Evolutionary conservation across 208 protist species (phyloP).

Genomic region (Vickermania spadyakhi): DNA sequence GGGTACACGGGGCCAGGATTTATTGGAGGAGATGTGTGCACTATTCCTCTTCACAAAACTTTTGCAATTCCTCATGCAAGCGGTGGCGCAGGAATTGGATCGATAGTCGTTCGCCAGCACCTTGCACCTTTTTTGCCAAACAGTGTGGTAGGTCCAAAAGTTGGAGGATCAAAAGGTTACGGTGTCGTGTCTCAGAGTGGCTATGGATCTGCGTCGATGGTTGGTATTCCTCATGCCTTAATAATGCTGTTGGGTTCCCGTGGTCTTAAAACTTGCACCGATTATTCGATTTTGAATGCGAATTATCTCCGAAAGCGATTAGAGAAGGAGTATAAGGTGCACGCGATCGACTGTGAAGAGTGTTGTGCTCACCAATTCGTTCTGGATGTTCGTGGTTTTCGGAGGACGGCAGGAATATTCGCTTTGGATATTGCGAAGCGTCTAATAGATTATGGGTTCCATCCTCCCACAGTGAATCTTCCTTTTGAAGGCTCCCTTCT

Average conservation of each 20-base stretch:
- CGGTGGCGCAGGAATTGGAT: slow-evolving; percentile 96
- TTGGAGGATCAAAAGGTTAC: slow-evolving; percentile 64
- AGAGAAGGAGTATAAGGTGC: slow-evolving; percentile 37
- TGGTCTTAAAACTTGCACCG: slow-evolving; percentile 87
- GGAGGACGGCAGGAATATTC: slow-evolving; percentile 88
- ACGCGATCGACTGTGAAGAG: neutral
- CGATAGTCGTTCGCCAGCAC: slow-evolving; percentile 93
- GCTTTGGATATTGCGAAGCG: slow-evolving; percentile 97
- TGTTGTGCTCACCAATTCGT: slow-evolving; percentile 97
- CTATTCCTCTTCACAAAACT: slow-evolving; percentile 99
- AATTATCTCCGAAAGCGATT: slow-evolving; percentile 97
- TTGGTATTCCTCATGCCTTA: slow-evolving; percentile 95
- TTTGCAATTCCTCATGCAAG: slow-evolving; percentile 96
- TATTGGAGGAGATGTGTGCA: slow-evolving; percentile 97
- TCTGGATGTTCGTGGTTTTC: slow-evolving; percentile 92
- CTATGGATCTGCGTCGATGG: slow-evolving; percentile 92
- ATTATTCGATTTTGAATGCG: slow-evolving; percentile 96
- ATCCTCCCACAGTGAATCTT: slow-evolving; percentile 95
- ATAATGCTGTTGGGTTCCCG: slow-evolving; percentile 92
- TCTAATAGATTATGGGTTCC: slow-evolving; percentile 97
- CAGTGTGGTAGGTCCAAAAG: slow-evolving; percentile 46
- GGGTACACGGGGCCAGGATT: slow-evolving; percentile 93
- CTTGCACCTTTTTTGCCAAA: slow-evolving; percentile 90
- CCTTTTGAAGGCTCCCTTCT: slow-evolving; percentile 91
- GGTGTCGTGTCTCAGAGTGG: slow-evolving; percentile 90